Evolutionary conservation across 2,329 filamentous ascomycete genomes (phyloP).

Genomic region (Raffaelea arxii): DNA sequence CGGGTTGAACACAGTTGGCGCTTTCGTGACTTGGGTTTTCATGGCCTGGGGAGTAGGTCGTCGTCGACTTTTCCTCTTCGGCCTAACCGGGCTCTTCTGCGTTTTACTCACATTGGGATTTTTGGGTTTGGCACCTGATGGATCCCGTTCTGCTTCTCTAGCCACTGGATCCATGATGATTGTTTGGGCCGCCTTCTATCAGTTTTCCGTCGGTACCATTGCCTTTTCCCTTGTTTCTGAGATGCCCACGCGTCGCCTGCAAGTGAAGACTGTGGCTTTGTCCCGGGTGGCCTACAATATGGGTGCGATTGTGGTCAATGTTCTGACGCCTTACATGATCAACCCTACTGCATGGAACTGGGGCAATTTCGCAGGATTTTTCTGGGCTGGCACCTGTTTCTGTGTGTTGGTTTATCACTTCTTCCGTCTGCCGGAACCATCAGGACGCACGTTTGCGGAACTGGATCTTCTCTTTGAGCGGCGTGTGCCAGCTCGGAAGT

Average conservation of each 20-base stretch:
- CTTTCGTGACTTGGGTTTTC: conserved; percentile 72
- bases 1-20: conserved; percentile 67
- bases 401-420: conserved; percentile 72
- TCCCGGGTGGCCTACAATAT: conserved; percentile 43
- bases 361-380: conserved; percentile 80
- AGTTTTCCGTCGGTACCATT: conserved; percentile 79
- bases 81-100: conserved; percentile 59
- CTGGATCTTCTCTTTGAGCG: conserved; percentile 77
- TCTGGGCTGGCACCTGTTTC: conserved; percentile 77
- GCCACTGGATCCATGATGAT: conserved; percentile 83
- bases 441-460: conserved; percentile 74
- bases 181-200: conserved; percentile 72
- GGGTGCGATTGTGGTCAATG: conserved; percentile 69
- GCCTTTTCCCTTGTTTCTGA: conserved; percentile 85
- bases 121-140: conserved; percentile 59
- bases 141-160: conserved; percentile 57
- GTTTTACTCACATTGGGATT: conserved; percentile 83
- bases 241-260: conserved; percentile 69
- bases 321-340: conserved; percentile 86
- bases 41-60: conserved; percentile 69
- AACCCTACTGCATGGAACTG: conserved; percentile 83
- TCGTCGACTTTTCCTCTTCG: conserved; percentile 65
- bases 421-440: conserved; percentile 72
- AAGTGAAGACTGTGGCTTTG: conserved; percentile 64
- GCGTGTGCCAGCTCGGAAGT: conserved; percentile 61